phyloP scores from a whole-genome alignment of 306 rosid genomes.

The Sindora glabra region DNA sequence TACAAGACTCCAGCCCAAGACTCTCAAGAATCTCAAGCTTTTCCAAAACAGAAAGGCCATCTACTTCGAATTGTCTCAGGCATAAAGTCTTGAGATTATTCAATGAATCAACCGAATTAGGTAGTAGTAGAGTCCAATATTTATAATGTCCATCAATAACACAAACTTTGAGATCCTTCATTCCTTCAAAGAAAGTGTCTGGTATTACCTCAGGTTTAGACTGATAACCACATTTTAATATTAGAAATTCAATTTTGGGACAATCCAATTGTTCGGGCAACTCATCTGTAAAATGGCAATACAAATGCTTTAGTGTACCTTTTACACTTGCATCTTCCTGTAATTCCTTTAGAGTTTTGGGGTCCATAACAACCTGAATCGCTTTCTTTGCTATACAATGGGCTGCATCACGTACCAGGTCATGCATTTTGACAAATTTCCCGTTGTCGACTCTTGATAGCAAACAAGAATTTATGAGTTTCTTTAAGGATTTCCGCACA shows the following conservation, averaged over 20 bases:
- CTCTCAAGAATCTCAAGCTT: background rate
- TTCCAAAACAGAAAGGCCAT: background rate
- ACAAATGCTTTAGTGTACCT: background rate
- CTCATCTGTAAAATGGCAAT: background rate
- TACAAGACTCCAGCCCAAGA: background rate
- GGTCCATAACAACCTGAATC: background rate
- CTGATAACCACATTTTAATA: background rate
- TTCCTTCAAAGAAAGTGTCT: background rate
- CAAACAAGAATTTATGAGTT: background rate
- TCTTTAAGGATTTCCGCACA: background rate
- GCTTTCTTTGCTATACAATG: background rate
- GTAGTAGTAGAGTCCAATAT: too few relatives aligned
- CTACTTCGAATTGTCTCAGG: background rate
- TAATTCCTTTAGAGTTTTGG: background rate
- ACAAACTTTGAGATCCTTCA: background rate
- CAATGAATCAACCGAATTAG: background rate
- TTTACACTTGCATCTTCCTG: background rate
- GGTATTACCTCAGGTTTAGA: background rate
- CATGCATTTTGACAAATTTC: background rate
- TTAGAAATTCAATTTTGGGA: background rate
- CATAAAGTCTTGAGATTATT: background rate
- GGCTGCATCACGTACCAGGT: background rate
- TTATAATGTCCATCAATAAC: background rate
- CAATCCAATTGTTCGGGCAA: background rate
- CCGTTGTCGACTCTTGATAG: rapidly evolving